Conservation (phyloP, 257 asterid species). For the Fraxinus americana region DNA sequence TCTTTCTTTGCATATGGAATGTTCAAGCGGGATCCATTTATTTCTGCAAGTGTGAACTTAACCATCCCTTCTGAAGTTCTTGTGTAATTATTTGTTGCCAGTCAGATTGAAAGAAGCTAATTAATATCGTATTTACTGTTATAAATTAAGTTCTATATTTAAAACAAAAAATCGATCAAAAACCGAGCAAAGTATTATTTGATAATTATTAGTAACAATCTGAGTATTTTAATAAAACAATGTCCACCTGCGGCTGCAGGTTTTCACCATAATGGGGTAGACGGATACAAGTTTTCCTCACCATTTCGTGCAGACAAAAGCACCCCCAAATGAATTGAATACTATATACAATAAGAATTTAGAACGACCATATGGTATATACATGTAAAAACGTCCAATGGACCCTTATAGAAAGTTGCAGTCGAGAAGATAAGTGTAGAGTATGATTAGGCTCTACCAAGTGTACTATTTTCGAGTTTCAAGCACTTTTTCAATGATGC, state of each 20-base stretch:
- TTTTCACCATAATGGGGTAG: background rate
- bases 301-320: background rate
- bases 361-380: too few species aligned
- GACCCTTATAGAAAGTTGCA: too few species aligned
- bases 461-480: too few species aligned
- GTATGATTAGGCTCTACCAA: too few species aligned
- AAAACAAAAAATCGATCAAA: background rate
- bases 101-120: background rate
- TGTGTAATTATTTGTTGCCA: background rate
- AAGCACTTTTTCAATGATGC: too few species aligned
- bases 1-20: constrained; percentile 81
- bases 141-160: too few species aligned
- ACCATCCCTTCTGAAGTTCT: background rate
- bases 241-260: background rate
- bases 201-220: too few species aligned
- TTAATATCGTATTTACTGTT: too few species aligned
- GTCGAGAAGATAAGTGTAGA: too few species aligned
- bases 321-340: background rate
- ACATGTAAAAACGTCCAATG: too few species aligned
- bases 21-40: constrained; percentile 65
- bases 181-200: background rate
- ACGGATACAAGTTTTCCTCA: background rate
- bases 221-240: too few species aligned
- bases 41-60: constrained; percentile 58
- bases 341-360: too few species aligned